Evolutionary conservation across 495 filamentous ascomycete genomes (phyloP).

Genomic region (Neurospora tetrasperma): DNA sequence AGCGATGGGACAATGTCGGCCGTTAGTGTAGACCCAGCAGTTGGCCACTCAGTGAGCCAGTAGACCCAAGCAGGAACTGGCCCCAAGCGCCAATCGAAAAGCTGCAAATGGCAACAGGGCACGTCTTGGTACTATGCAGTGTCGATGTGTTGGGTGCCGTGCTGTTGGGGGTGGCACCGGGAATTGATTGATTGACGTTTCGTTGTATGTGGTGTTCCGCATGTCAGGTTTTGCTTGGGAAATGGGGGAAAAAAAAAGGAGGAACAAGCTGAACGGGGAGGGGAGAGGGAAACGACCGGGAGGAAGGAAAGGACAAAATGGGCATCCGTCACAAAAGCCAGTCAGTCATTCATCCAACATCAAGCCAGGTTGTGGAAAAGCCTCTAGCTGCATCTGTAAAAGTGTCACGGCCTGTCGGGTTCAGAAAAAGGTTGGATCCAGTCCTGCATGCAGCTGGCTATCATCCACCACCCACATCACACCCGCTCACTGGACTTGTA

Average conservation of each 20-base stretch:
- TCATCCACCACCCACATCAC: not conserved
- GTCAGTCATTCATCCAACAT: not conserved
- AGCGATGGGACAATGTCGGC: not conserved
- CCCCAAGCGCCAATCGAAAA: not conserved
- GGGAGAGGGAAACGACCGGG: not conserved
- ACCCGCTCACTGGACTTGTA: not conserved
- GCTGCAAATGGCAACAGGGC: not conserved
- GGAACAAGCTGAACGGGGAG: not conserved
- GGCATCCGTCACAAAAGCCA: not conserved
- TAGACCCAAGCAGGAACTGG: not conserved
- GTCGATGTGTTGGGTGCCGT: not conserved
- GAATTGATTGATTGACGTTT: not conserved
- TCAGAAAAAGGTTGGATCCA: not conserved
- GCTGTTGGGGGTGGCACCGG: not conserved
- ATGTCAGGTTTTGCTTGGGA: not conserved
- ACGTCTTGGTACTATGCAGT: not conserved
- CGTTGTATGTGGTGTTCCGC: not conserved
- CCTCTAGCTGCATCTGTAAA: not conserved
- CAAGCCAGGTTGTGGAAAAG: not conserved
- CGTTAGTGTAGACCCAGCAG: not conserved
- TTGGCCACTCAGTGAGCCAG: not conserved
- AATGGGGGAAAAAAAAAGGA: not conserved
- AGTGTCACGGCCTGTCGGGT: not conserved
- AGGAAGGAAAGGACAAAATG: not conserved
- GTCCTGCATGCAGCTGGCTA: slow-evolving; percentile 1